These are phyloP conservation scores for Ogataea nonfermentans DNA, from an alignment of 805 yeast genomes.

Conservation along the genomic window DNA sequence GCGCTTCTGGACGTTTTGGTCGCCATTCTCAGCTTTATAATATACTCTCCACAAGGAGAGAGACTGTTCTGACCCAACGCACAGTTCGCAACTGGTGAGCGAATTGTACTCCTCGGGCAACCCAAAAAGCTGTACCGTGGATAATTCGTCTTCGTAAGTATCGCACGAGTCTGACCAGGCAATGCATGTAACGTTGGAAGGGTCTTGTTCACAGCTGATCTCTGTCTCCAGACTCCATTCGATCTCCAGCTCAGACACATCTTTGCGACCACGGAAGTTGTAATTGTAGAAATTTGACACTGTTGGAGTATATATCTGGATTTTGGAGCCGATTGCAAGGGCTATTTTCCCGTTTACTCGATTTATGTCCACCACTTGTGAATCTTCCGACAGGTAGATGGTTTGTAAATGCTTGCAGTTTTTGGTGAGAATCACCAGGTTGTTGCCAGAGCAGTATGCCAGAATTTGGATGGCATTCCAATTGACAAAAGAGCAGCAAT, in stretches of 20 bases:
- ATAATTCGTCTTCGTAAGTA: slow-evolving; percentile 26
- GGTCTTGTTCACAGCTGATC: slow-evolving; percentile 24
- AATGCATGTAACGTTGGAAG: slow-evolving; percentile 29
- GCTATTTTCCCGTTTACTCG: slow-evolving; percentile 60
- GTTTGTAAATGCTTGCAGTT: slow-evolving; percentile 66
- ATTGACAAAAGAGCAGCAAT: slow-evolving; percentile 53
- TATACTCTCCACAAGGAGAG: slow-evolving; percentile 54
- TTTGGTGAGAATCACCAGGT: slow-evolving; percentile 63
- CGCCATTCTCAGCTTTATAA: slow-evolving; percentile 24
- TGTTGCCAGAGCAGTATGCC: slow-evolving; percentile 86
- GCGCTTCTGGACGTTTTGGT: slow-evolving; percentile 20
- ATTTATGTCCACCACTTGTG: slow-evolving; percentile 64
- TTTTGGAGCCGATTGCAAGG: slow-evolving; percentile 43
- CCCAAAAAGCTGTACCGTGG: slow-evolving; percentile 29
- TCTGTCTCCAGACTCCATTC: slow-evolving; percentile 33
- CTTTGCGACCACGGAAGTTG: slow-evolving; percentile 34
- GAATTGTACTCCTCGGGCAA: slow-evolving; percentile 36
- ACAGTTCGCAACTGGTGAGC: slow-evolving; percentile 48
- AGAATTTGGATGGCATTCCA: slow-evolving; percentile 69
- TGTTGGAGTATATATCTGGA: slow-evolving; percentile 55
- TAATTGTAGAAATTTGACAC: slow-evolving; percentile 43
- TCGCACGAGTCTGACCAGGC: slow-evolving; percentile 38
- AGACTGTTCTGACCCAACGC: slow-evolving; percentile 52
- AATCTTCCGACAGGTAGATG: slow-evolving; percentile 64
- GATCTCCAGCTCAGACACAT: slow-evolving; percentile 31